A percentile compares a stretch with the other conserved stretches of the same genome.
Conservation (phyloP, 2,329 filamentous ascomycete genomes). For the Diaporthe nobilis region DNA sequence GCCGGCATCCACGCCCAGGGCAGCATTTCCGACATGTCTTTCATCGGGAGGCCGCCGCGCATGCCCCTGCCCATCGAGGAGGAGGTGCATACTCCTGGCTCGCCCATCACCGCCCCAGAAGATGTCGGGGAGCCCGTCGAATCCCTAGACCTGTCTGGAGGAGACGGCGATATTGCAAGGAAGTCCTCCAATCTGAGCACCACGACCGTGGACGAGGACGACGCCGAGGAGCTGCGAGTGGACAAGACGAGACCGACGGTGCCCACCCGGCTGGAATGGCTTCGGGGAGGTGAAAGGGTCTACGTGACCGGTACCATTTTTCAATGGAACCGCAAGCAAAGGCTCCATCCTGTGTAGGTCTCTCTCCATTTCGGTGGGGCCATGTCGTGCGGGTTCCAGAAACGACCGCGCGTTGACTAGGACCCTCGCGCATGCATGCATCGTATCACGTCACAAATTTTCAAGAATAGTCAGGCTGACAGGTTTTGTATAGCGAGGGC, state of each 20-base stretch:
- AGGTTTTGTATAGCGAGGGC: conserved; percentile 59
- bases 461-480: conserved; percentile 37
- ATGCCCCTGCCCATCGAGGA: conserved; percentile 94
- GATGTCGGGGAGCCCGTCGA: conserved; percentile 68
- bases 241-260: conserved; percentile 84
- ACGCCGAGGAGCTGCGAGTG: conserved; percentile 81
- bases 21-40: conserved; percentile 75
- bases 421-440: conserved; percentile 31
- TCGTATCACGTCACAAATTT: conserved; percentile 32
- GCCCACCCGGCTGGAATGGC: conserved; percentile 89
- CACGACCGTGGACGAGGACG: conserved; percentile 81
- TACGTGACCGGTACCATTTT: conserved; percentile 99
- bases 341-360: conserved; percentile 86
- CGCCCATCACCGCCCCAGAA: conserved; percentile 84
- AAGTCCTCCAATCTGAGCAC: conserved; percentile 73
- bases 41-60: conserved; percentile 82
- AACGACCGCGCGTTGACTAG: conserved; percentile 26
- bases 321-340: conserved; percentile 96
- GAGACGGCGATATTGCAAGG: conserved; percentile 60
- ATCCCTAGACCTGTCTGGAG: conserved; percentile 67
- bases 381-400: conserved; percentile 25
- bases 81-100: conserved; percentile 89
- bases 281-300: conserved; percentile 84
- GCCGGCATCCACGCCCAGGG: conserved; percentile 63
- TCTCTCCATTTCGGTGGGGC: conserved; percentile 23